Evolutionary conservation across 108 stramenopile genomes (phyloP).

Genomic region (Nitzschia sp.): DNA sequence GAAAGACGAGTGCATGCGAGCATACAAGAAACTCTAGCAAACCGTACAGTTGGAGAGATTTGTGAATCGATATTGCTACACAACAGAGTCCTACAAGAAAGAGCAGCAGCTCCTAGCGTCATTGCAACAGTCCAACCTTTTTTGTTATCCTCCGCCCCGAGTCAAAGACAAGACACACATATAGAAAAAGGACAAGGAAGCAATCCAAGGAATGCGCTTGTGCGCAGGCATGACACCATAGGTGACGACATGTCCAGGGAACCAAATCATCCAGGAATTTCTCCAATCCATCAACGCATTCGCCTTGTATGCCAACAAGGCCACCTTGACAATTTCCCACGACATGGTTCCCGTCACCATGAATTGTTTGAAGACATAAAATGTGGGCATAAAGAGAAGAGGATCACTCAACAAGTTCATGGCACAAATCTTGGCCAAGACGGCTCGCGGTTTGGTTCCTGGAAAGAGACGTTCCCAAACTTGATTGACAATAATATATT

Average conservation of each 20-base stretch:
- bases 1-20: slow-evolving; percentile 17
- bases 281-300: slow-evolving; percentile 39
- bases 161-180: slow-evolving; percentile 35
- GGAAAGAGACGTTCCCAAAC: slow-evolving; percentile 38
- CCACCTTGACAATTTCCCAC: slow-evolving; percentile 14
- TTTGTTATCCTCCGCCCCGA: slow-evolving; percentile 16
- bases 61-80: too few relatives aligned
- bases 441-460: slow-evolving; percentile 16
- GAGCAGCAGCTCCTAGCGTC: too few relatives aligned
- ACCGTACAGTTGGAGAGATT: too few relatives aligned
- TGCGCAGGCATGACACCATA: slow-evolving; percentile 42
- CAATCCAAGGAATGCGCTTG: slow-evolving; percentile 43
- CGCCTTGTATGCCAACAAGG: slow-evolving; percentile 23
- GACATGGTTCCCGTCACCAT: slow-evolving; percentile 11
- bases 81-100: too few relatives aligned
- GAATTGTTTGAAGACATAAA: slow-evolving; percentile 37
- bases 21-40: background rate
- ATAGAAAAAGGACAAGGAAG: slow-evolving; percentile 35
- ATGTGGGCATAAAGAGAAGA: slow-evolving; percentile 34
- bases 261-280: slow-evolving; percentile 44
- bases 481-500: slow-evolving; percentile 39
- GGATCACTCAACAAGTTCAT: slow-evolving; percentile 41
- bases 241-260: slow-evolving; percentile 40
- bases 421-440: slow-evolving; percentile 31
- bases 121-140: background rate